Evolutionary conservation across 2,329 filamentous ascomycete species (phyloP), one percentile per base, ranked within the genome.

Genomic region (Akanthomyces lecanii): DNA sequence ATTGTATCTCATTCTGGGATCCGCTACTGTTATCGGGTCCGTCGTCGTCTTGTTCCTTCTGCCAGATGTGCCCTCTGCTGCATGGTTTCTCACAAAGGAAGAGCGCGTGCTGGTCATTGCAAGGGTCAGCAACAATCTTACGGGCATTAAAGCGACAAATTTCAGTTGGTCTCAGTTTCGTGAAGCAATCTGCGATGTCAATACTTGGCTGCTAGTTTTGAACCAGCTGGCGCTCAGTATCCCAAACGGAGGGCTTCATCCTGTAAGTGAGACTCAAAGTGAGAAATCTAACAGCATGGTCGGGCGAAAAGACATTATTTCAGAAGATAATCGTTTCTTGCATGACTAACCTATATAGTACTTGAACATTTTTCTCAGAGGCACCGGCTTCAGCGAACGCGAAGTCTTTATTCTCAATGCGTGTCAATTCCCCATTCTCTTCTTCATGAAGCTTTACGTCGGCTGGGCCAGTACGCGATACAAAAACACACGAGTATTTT

Each of bases 51-150:
- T 44, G 21, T 36, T 52, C 47, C 30, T 58, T 18, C 45, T 63
- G 3, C 45, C 53, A 1, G 55, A 53, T 25, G 30, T 42, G 4
- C 58, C 58, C 7, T 69, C 77, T 0, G 79, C 79, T 0, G 79
- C 78, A 0, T 74, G 78, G 40, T 81, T 80, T 58, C 69, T 92
- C 45, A 86, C 76, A 28, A 81, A 86, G 63, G 79, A 84, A 62
- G 89, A 92, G 64, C 82, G 84, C 3, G 71, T 85, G 0, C 77
- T 89, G 44, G 88, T 87, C 0, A 77, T 91, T 52, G 88, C 89
- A 66, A 81, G 89, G 1, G 83, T 92, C 28, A 79, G 87, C 0
- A 78, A 83, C 30, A 92, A 92, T 68, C 38, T 60, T 66, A 71
- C 54, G 66, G 69, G 62, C 33, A 54, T 57, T 45, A 75, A 82